These are phyloP conservation scores for Podospora fimiseda DNA, from an alignment of 495 filamentous ascomycete species.

Conservation along the genomic window DNA sequence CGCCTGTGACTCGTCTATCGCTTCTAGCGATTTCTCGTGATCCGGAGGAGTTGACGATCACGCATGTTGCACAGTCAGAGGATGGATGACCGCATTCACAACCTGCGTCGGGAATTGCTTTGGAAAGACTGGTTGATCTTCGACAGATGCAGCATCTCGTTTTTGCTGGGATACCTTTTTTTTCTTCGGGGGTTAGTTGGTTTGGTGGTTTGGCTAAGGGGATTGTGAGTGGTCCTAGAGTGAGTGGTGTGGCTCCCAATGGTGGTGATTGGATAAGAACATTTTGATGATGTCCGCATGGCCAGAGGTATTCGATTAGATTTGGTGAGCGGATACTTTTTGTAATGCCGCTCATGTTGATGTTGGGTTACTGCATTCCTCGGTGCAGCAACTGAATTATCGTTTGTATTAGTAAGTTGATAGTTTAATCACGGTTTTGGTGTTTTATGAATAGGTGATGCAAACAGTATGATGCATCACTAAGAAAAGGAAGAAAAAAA, in stretches of 20 bases:
- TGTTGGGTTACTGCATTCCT: background rate
- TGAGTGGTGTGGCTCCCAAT: conserved; percentile 8
- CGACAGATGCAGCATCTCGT: conserved; percentile 18
- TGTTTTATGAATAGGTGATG: too few relatives aligned
- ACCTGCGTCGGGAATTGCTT: conserved; percentile 10
- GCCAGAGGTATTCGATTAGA: conserved; percentile 19
- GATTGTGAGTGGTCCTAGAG: conserved; percentile 8
- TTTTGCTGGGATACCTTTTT: conserved; percentile 10
- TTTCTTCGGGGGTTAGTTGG: conserved; percentile 16
- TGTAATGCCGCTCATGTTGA: conserved; percentile 6
- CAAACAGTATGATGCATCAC: too few relatives aligned
- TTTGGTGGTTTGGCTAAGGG: conserved; percentile 15
- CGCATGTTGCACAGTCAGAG: conserved; percentile 10
- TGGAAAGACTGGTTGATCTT: conserved; percentile 16
- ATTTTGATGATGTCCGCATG: conserved; percentile 17
- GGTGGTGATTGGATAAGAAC: conserved; percentile 12
- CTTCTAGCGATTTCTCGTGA: conserved; percentile 15
- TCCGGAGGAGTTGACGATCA: conserved; percentile 14
- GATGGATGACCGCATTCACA: conserved; percentile 15
- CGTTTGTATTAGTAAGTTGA: too few relatives aligned
- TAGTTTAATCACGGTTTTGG: too few relatives aligned
- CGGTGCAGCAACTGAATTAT: too few relatives aligned
- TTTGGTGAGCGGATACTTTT: conserved; percentile 6
- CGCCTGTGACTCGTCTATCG: conserved; percentile 9
- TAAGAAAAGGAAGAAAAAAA: too few relatives aligned